These are phyloP conservation scores for Talaromyces sp. DNA, from an alignment of 2,329 filamentous ascomycete species.

Conservation along the genomic window DNA sequence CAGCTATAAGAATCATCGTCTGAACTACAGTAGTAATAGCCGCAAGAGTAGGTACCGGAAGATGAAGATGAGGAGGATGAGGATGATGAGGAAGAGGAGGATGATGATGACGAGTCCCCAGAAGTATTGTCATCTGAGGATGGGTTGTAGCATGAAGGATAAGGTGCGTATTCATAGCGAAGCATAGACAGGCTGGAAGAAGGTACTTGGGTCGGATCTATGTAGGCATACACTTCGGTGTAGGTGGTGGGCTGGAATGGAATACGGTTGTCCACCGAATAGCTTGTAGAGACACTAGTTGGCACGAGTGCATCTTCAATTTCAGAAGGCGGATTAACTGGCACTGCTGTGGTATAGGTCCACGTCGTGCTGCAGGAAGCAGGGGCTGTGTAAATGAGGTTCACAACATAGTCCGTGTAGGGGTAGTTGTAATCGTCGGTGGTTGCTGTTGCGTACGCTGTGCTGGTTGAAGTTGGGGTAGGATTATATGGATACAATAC, in stretches of 20 bases:
- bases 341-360: conserved; percentile 27
- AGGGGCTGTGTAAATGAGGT: conserved; percentile 31
- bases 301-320: conserved; percentile 25
- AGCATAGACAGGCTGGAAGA: conserved; percentile 24
- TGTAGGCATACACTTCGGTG: conserved; percentile 28
- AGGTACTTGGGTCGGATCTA: conserved; percentile 34
- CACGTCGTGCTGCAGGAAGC: conserved; percentile 31
- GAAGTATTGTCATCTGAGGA: conserved; percentile 9
- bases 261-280: conserved; percentile 25
- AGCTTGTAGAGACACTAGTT: conserved; percentile 26
- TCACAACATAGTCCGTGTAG: conserved; percentile 29
- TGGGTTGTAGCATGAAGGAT: conserved; percentile 19
- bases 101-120: conserved; percentile 8
- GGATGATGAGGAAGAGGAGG: background rate
- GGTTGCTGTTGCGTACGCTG: conserved; percentile 10
- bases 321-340: conserved; percentile 23
- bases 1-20: conserved; percentile 22
- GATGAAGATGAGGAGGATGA: background rate
- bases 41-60: conserved; percentile 4
- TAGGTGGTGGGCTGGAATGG: conserved; percentile 31
- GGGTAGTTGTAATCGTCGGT: conserved; percentile 13
- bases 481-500: conserved; percentile 31
- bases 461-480: conserved; percentile 19
- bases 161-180: conserved; percentile 23
- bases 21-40: conserved; percentile 15